Evolutionary conservation across 495 filamentous ascomycete genomes (phyloP).

Genomic region (Haplographium delicatum): DNA sequence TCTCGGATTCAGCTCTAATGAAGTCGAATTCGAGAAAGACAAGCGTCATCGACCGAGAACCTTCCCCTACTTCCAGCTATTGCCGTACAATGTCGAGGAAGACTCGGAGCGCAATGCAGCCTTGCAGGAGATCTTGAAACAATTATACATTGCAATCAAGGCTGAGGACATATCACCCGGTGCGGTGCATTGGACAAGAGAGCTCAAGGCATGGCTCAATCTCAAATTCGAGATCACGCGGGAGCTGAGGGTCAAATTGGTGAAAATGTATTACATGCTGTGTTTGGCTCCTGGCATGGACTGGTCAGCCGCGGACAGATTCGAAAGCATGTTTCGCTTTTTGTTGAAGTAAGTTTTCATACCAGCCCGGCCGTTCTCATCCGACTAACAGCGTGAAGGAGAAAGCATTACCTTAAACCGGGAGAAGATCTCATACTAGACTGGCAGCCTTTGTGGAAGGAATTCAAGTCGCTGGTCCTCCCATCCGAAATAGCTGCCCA

Average conservation of each 20-base stretch:
- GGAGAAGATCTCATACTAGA: constrained; percentile 84
- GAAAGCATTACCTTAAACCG: constrained; percentile 90
- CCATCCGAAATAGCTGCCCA: constrained; percentile 66
- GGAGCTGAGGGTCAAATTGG: constrained; percentile 73
- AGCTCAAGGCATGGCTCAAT: constrained; percentile 89
- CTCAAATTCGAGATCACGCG: constrained; percentile 94
- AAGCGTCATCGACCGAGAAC: constrained; percentile 80
- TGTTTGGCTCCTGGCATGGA: constrained; percentile 88
- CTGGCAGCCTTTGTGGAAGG: constrained; percentile 88
- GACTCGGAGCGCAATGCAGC: constrained; percentile 65
- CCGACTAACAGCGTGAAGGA: constrained; percentile 45
- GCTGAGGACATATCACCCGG: constrained; percentile 92
- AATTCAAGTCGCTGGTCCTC: constrained; percentile 82
- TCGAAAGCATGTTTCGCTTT: constrained; percentile 92
- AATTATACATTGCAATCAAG: constrained; percentile 85
- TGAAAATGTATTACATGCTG: constrained; percentile 91
- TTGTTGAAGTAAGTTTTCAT: constrained; percentile 69
- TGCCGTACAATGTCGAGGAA: constrained; percentile 83
- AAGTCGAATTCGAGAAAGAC: constrained; percentile 19
- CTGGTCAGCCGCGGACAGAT: constrained; percentile 73
- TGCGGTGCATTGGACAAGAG: constrained; percentile 93
- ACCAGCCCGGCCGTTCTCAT: not conserved
- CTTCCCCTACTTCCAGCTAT: constrained; percentile 82
- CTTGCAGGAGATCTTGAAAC: constrained; percentile 78
- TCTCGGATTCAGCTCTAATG: constrained; percentile 18